Evolutionary conservation across 192 early-diverging fungal species (phyloP).

Genomic region (Geranomyces variabilis): DNA sequence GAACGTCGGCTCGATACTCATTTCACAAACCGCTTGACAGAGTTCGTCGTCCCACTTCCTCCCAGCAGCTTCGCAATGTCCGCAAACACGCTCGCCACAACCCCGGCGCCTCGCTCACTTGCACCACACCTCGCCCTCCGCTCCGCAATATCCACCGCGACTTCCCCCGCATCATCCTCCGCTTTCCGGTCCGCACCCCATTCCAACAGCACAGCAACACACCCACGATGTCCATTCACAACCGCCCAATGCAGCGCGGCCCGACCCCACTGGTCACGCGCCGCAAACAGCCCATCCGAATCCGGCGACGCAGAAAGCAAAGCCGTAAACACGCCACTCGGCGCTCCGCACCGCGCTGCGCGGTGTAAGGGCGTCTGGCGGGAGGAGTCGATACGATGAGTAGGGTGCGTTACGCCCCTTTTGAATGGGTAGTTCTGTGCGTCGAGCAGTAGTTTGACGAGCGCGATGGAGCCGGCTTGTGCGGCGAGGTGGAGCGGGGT

Average conservation of each 20-base stretch:
- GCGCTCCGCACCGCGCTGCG: conserved; percentile 41
- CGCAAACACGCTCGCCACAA: conserved; percentile 43
- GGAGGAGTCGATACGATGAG: not conserved
- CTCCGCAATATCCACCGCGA: conserved; percentile 41
- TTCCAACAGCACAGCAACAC: conserved; percentile 30
- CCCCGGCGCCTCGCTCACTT: conserved; percentile 34
- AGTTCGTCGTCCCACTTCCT: conserved; percentile 38
- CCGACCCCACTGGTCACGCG: conserved; percentile 34
- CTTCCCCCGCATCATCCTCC: conserved; percentile 31
- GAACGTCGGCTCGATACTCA: too few relatives aligned
- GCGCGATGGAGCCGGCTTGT: conserved; percentile 27
- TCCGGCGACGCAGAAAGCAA: conserved; percentile 4
- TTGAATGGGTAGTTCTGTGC: not conserved
- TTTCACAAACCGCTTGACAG: conserved; percentile 25
- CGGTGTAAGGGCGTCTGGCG: conserved; percentile 40
- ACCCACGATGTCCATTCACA: conserved; percentile 43
- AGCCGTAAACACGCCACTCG: conserved; percentile 25
- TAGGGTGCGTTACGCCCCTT: not conserved
- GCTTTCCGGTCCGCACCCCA: conserved; percentile 29
- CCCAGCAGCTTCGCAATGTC: conserved; percentile 47
- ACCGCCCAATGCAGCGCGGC: conserved; percentile 44
- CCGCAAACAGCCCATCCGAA: conserved; percentile 2
- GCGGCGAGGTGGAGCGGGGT: conserved; percentile 39
- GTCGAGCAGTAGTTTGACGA: conserved; percentile 24
- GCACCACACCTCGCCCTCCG: conserved; percentile 45